A percentile compares a stretch with the other conserved stretches of the same genome.
Conservation (phyloP, 2,329 filamentous ascomycete genomes). For the Lecanicillium sp. region DNA sequence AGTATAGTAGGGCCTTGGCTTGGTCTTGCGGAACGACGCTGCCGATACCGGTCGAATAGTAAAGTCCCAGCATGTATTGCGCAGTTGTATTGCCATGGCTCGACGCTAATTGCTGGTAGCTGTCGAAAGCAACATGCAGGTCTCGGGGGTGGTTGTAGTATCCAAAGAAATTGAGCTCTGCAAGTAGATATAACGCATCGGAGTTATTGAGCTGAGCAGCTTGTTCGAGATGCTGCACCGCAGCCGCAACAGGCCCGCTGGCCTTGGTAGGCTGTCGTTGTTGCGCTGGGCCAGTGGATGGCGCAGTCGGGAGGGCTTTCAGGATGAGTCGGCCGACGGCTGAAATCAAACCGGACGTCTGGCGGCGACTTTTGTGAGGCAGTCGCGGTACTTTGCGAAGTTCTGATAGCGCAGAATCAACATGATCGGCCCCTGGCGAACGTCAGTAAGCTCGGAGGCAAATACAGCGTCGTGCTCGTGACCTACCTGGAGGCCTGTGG, state of each 20-base stretch:
- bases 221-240: slow-evolving; percentile 43
- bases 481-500: slow-evolving; percentile 30
- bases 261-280: slow-evolving; percentile 21
- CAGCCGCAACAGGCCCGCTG: slow-evolving; percentile 38
- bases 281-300: slow-evolving; percentile 36
- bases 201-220: slow-evolving; percentile 52
- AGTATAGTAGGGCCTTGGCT: slow-evolving; percentile 84
- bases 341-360: slow-evolving; percentile 34
- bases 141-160: slow-evolving; percentile 84
- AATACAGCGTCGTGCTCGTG: background rate
- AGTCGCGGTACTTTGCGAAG: slow-evolving; percentile 41
- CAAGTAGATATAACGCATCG: slow-evolving; percentile 82
- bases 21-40: slow-evolving; percentile 76
- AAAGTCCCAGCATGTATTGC: slow-evolving; percentile 90
- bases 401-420: slow-evolving; percentile 42
- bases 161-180: slow-evolving; percentile 94
- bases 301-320: slow-evolving; percentile 41
- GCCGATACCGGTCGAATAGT: slow-evolving; percentile 90
- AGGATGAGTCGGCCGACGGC: slow-evolving; percentile 34
- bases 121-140: slow-evolving; percentile 67
- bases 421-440: slow-evolving; percentile 40
- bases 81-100: slow-evolving; percentile 81
- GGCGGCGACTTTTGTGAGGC: slow-evolving; percentile 33
- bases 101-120: slow-evolving; percentile 71
- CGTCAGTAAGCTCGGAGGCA: slow-evolving; percentile 10